Base-by-base conservation (phyloP, 1,284 basidiomycete genomes). In the Meripilus lineatus region DNA sequence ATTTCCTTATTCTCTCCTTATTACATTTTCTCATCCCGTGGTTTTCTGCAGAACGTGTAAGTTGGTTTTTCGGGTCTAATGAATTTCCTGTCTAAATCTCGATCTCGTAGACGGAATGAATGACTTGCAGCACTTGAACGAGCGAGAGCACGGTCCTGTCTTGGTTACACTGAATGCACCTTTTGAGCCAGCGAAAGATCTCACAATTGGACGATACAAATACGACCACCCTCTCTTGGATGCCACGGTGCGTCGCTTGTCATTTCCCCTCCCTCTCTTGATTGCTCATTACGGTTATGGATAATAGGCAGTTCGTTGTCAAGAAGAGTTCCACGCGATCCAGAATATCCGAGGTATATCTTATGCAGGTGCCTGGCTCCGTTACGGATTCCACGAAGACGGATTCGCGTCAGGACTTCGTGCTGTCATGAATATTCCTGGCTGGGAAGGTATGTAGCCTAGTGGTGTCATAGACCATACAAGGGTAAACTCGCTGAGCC, bases 331-430 rank as follows among this genome's bases (percentile, higher is more conserved):
- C 55, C 51, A 54, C 22, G 56, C 55, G 18, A 86, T 90, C 40
- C 88, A 91, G 62, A 78, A 79, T 53, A 72, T 58, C 17, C 72
- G 81, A 7, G 74, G 77, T 1, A 74, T 90, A 45, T 75, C 78
- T 14, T 92, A 78, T 58, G 84, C 80, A 2, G 86, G 87, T n/a
- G 89, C 88, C 5, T 92, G 85, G 72, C 74, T 82, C 36, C 77
- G 79, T 44, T 89, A 89, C 54, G 88, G 79, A 22, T 85, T 88
- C 67, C 87, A 91, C 64, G 86, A 90, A 64, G 88, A 91, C 55
- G 88, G 85, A 3, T 90, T 90, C 63, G 75, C 84, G 0, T 79
- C 77, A 1, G 79, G 81, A 2, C 59, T 84, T 14, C 66, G 63
- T 38, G 74, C 70, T 13, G 74, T 65, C 17, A 48, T 50, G 4